These are phyloP conservation scores for Colletotrichum plurivorum DNA, from an alignment of 2,329 filamentous ascomycete species.

Conservation along the genomic window DNA sequence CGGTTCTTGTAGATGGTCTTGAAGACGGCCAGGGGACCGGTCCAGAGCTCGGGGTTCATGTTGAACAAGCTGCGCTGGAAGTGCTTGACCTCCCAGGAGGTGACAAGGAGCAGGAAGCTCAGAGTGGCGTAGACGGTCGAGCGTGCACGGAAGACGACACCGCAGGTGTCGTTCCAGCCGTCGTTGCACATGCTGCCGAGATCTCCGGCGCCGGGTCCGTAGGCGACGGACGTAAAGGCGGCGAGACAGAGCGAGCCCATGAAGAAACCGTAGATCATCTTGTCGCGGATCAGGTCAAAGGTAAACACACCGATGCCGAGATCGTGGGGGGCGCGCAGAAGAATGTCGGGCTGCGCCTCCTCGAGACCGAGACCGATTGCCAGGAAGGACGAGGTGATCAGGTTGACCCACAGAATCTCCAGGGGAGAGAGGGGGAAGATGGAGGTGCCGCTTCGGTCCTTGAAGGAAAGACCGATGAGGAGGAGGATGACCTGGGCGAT, in stretches of 20 bases:
- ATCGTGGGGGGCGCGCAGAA: constrained; percentile 75
- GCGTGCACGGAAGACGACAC: constrained; percentile 73
- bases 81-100: constrained; percentile 82
- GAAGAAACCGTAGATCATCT: constrained; percentile 75
- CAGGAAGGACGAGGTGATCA: constrained; percentile 79
- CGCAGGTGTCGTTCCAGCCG: constrained; percentile 63
- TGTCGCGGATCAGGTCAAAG: constrained; percentile 74
- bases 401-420: constrained; percentile 83
- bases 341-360: constrained; percentile 76
- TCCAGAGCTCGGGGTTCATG: constrained; percentile 70
- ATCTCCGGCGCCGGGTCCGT: constrained; percentile 61
- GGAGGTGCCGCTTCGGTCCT: constrained; percentile 70
- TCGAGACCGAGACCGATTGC: constrained; percentile 82
- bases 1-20: constrained; percentile 77
- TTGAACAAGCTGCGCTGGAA: constrained; percentile 78
- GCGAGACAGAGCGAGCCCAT: constrained; percentile 75
- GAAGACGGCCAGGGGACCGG: constrained; percentile 65
- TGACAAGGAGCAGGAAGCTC: constrained; percentile 77
- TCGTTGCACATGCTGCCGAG: constrained; percentile 74
- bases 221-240: constrained; percentile 73
- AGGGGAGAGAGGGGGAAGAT: constrained; percentile 81
- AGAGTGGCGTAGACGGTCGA: constrained; percentile 79
- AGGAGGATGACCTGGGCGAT: constrained; percentile 79
- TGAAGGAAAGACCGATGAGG: constrained; percentile 78
- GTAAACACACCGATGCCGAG: constrained; percentile 75